Evolutionary conservation across 139 green algal species (phyloP).

Genomic region (Chlorella vulgaris): DNA sequence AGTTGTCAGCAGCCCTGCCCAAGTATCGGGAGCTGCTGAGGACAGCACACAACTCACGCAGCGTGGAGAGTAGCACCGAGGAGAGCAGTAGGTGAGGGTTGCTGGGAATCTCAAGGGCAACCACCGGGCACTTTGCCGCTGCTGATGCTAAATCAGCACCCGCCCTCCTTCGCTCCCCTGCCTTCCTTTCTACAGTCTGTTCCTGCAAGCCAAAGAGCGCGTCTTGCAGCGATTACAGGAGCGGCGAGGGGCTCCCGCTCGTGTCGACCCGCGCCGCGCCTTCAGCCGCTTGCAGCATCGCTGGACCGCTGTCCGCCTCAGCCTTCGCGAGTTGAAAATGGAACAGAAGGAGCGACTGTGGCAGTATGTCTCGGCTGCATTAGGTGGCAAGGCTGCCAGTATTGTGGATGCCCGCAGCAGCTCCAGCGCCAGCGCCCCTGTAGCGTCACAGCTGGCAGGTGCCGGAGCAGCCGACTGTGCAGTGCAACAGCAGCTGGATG

Average conservation of each 20-base stretch:
- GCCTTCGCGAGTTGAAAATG: conserved; percentile 33
- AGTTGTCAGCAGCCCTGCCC: conserved; percentile 14
- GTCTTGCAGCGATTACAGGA: conserved; percentile 30
- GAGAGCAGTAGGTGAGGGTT: conserved; percentile 14
- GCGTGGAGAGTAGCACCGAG: background rate
- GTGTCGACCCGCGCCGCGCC: conserved; percentile 20
- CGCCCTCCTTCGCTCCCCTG: background rate
- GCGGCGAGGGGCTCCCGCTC: background rate
- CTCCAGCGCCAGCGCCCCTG: background rate
- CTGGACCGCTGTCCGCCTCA: conserved; percentile 14
- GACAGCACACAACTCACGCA: background rate
- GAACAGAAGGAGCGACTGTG: conserved; percentile 27
- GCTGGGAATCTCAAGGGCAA: too few relatives aligned
- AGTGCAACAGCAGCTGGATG: conserved; percentile 2
- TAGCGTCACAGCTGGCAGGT: background rate
- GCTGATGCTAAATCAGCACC: background rate
- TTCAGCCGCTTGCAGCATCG: conserved; percentile 27
- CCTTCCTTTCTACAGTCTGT: background rate
- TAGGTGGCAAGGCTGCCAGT: background rate
- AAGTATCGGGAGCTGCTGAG: conserved; percentile 43
- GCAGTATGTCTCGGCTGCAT: conserved; percentile 7
- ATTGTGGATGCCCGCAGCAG: background rate
- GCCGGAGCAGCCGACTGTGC: background rate
- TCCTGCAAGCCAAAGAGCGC: conserved; percentile 44
- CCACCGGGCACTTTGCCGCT: too few relatives aligned